Evolutionary conservation across 2,329 filamentous ascomycete genomes (phyloP), one percentile per base, ranked within the genome.

Genomic region (Colletotrichum magnum): DNA sequence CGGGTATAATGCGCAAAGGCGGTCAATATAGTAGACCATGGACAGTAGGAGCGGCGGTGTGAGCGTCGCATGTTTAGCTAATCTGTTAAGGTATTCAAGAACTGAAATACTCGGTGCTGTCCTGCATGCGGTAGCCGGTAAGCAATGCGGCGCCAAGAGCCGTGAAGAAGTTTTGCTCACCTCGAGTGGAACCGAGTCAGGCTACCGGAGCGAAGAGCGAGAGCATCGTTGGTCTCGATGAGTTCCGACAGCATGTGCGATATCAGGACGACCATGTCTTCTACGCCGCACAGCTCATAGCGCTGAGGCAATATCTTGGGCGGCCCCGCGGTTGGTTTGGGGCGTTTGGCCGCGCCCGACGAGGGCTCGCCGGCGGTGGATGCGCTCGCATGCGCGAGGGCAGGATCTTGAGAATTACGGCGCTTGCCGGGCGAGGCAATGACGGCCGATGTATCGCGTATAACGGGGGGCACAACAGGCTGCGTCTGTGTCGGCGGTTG

Each of bases 21-120:
- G 92, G 82, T 99, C 96, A 76, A 99, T 98, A 77, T 98, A 99
- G 78, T 97, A 99, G 66, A 99, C 96, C 94, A 99, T 98, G 74
- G 95, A 96, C 43, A 99, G 89, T n/a, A 99, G 87, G 58, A 99
- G 92, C 0, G 96, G 95, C 13, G 96, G 95, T 6, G 94, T 94
- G 3, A 99, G 87, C 0, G 95, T 98, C 28, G 96, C 96, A 79
- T 99, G 96, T 68, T 94, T 94, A 26, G 97, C 96, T 67, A 99
- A 86, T 72, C 96, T 92, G 76, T 96, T 93, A 43, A 99, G 88
- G 78, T 99, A 99, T 79, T 99, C 96, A 71, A 92, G 87, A 39
- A 99, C 95, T 28, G 94, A 97, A 69, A 99, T 99, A 60, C 93
- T 95, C 7, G 96, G 96, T 1, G 96, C 82, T 3, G 88, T 89